These are phyloP conservation scores for Pseudonitzschia pungens DNA, from an alignment of 108 stramenopile genomes.

Conservation along the genomic window DNA sequence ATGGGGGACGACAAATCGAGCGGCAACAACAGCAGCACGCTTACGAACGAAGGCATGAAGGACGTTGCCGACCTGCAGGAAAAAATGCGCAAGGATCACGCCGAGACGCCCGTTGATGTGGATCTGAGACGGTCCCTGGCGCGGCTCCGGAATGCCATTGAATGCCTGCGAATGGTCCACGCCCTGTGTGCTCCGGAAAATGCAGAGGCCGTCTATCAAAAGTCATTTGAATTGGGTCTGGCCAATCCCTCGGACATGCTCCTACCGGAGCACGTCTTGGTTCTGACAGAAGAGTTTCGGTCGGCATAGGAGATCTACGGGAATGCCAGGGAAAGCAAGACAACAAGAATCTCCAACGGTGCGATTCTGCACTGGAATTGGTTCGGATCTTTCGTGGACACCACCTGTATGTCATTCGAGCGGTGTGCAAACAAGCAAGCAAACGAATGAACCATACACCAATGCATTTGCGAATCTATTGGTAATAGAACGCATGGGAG, in stretches of 20 bases:
- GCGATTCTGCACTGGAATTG: too few relatives aligned
- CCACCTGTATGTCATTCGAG: too few relatives aligned
- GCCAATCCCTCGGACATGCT: slow-evolving; percentile 57
- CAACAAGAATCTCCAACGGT: too few relatives aligned
- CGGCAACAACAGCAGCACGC: slow-evolving; percentile 32
- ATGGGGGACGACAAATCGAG: slow-evolving; percentile 31
- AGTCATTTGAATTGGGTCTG: slow-evolving; percentile 43
- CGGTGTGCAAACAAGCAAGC: too few relatives aligned
- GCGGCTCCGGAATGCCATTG: slow-evolving; percentile 71
- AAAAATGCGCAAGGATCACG: slow-evolving; percentile 69
- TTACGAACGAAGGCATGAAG: slow-evolving; percentile 38
- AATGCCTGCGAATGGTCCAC: slow-evolving; percentile 68
- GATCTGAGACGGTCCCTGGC: slow-evolving; percentile 64
- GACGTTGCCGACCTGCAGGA: slow-evolving; percentile 74
- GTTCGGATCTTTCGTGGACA: too few relatives aligned
- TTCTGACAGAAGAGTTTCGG: slow-evolving; percentile 43
- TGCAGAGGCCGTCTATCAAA: slow-evolving; percentile 57
- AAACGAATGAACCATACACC: too few relatives aligned
- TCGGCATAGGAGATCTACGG: too few relatives aligned
- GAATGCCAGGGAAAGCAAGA: too few relatives aligned
- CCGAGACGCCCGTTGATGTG: slow-evolving; percentile 44
- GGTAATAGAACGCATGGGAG: too few relatives aligned
- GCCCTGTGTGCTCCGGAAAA: slow-evolving; percentile 64
- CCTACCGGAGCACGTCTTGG: slow-evolving; percentile 58
- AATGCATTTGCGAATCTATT: too few relatives aligned